These are phyloP conservation scores for Rhazya stricta DNA, from an alignment of 257 asterid species.

Conservation along the genomic window DNA sequence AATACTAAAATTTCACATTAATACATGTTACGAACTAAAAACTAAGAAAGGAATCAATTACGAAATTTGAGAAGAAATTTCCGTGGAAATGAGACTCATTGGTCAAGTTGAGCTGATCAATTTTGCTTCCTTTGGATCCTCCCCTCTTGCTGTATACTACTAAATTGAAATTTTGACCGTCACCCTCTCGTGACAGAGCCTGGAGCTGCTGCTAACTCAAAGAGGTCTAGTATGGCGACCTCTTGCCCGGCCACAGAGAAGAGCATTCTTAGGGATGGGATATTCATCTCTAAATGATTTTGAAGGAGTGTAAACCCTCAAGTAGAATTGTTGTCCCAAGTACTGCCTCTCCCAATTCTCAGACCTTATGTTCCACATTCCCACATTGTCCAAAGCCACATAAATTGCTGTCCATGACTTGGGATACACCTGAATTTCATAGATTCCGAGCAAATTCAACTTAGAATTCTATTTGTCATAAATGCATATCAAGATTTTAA, in stretches of 20 bases:
- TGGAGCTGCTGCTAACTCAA: conserved; percentile 23
- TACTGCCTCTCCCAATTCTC: conserved; percentile 93
- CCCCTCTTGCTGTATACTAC: neutral
- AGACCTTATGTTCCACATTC: conserved; percentile 93
- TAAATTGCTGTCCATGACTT: conserved; percentile 82
- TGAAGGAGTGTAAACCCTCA: conserved; percentile 62
- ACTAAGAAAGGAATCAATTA: neutral
- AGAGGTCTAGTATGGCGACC: conserved; percentile 76
- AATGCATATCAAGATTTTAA: neutral
- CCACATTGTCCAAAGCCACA: conserved; percentile 84
- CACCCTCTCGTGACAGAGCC: conserved; percentile 91
- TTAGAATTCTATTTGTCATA: neutral
- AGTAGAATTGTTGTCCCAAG: conserved; percentile 81
- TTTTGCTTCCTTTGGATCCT: conserved; percentile 1
- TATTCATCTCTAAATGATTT: conserved; percentile 75
- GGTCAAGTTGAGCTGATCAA: conserved; percentile 47
- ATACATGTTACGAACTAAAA: neutral
- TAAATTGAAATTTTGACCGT: conserved; percentile 14
- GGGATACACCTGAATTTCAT: conserved; percentile 63
- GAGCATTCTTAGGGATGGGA: conserved; percentile 73
- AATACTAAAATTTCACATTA: neutral
- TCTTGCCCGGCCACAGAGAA: conserved; percentile 78
- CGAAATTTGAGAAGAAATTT: neutral
- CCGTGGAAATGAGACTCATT: conserved; percentile 8
- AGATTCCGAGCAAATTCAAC: neutral